These are phyloP conservation scores for Talaromyces sp. DNA, from an alignment of 2,329 filamentous ascomycete genomes.

Conservation along the genomic window DNA sequence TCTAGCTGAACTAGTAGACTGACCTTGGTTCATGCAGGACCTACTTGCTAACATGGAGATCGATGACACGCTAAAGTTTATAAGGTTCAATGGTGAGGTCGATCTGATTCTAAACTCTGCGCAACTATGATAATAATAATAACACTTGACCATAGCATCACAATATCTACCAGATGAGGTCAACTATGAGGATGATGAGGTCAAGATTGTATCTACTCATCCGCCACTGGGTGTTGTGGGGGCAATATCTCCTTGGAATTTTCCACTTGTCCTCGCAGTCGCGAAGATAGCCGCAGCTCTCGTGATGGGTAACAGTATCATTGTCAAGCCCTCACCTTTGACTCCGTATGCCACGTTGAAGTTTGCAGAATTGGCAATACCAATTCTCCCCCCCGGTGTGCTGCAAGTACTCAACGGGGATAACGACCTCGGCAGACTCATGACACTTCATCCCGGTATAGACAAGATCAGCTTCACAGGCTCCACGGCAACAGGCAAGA, in stretches of 20 bases:
- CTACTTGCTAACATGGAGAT: slow-evolving; percentile 5
- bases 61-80: slow-evolving; percentile 4
- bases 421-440: slow-evolving; percentile 48
- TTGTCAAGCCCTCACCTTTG: slow-evolving; percentile 53
- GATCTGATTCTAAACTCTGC: neutral
- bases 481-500: slow-evolving; percentile 47
- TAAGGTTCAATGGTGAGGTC: slow-evolving; percentile 5
- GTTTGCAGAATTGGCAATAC: slow-evolving; percentile 46
- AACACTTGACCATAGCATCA: neutral
- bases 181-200: slow-evolving; percentile 38
- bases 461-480: slow-evolving; percentile 57
- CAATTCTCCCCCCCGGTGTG: slow-evolving; percentile 51
- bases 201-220: slow-evolving; percentile 38
- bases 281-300: slow-evolving; percentile 48
- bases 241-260: slow-evolving; percentile 41
- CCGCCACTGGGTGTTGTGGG: slow-evolving; percentile 44
- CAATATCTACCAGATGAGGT: slow-evolving; percentile 36
- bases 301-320: slow-evolving; percentile 49
- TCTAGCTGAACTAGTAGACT: neutral
- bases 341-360: slow-evolving; percentile 51
- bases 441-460: slow-evolving; percentile 51
- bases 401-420: slow-evolving; percentile 52
- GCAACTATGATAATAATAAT: neutral
- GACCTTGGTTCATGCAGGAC: neutral
- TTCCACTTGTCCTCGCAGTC: slow-evolving; percentile 39